phyloP scores from a whole-genome alignment of 148 eudicot genomes.

The Hydrangea macrophylla region DNA sequence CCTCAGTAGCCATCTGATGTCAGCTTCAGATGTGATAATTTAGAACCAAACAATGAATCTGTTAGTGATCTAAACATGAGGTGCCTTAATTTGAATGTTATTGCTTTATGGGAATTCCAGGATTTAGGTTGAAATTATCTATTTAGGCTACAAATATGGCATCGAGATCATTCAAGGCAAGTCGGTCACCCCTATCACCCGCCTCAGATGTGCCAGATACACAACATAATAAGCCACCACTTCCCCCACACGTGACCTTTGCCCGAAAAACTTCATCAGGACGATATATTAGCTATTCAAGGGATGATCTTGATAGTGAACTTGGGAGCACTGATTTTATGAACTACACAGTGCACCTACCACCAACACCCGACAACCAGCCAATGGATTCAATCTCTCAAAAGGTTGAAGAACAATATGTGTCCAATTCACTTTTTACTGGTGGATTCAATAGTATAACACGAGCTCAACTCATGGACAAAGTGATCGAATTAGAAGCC shows the following conservation, averaged over 20 bases:
- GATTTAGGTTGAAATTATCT: conserved; percentile 15
- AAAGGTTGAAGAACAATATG: conserved; percentile 82
- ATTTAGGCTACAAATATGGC: conserved; percentile 28
- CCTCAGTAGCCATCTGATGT: too few relatives aligned
- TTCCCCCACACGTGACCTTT: conserved; percentile 63
- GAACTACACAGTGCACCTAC: conserved; percentile 67
- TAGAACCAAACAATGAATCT: too few relatives aligned
- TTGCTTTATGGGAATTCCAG: conserved; percentile 14
- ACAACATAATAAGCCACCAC: conserved; percentile 51
- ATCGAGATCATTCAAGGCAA: conserved; percentile 64
- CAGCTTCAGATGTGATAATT: too few relatives aligned
- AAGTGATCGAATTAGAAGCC: conserved; percentile 70
- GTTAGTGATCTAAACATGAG: background rate
- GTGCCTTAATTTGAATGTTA: background rate
- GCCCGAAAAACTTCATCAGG: conserved; percentile 69
- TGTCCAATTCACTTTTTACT: conserved; percentile 73
- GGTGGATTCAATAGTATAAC: conserved; percentile 76
- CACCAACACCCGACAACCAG: conserved; percentile 82
- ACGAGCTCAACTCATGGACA: conserved; percentile 89
- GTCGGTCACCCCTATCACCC: conserved; percentile 48
- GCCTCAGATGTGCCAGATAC: conserved; percentile 50
- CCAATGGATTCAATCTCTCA: conserved; percentile 73
- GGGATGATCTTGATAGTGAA: conserved; percentile 85
- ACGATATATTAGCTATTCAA: conserved; percentile 56
- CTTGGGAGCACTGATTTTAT: conserved; percentile 44